Conservation (phyloP, 2,329 filamentous ascomycete species). For the Colletotrichum filicis region DNA sequence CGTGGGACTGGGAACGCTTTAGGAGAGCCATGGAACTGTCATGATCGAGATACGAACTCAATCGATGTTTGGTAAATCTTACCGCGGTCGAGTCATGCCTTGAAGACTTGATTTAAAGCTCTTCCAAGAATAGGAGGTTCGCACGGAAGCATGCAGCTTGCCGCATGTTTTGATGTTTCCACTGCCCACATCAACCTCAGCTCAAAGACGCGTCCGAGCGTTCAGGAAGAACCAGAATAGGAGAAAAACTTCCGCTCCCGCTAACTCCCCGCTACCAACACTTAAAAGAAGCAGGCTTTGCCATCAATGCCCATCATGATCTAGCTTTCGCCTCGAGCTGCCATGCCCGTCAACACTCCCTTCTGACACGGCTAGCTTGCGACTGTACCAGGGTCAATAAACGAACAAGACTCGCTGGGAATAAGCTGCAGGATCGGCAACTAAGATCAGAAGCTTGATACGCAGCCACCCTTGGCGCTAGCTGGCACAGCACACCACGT, state of each 20-base stretch:
- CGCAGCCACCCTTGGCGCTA: conserved; percentile 13
- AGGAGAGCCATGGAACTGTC: background rate
- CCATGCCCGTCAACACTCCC: background rate
- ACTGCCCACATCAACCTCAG: conserved; percentile 14
- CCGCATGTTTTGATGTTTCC: background rate
- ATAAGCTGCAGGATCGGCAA: conserved; percentile 15
- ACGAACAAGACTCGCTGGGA: background rate
- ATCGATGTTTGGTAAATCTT: background rate
- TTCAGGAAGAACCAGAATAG: background rate
- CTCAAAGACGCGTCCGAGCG: conserved; percentile 22
- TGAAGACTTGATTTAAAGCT: background rate
- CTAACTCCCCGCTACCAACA: background rate
- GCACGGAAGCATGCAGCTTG: background rate
- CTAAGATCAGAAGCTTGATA: conserved; percentile 27
- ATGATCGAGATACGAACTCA: background rate
- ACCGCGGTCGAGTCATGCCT: conserved; percentile 12
- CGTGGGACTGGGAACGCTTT: background rate
- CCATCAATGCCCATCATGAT: background rate
- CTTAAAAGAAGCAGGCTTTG: background rate
- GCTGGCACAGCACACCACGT: background rate
- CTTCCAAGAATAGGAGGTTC: conserved; percentile 8
- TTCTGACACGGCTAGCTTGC: background rate
- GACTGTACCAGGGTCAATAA: background rate
- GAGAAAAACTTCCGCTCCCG: background rate
- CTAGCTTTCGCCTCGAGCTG: background rate